phyloP scores from a whole-genome alignment of 768 basidiomycete species.

The Tulasnella sp. region DNA sequence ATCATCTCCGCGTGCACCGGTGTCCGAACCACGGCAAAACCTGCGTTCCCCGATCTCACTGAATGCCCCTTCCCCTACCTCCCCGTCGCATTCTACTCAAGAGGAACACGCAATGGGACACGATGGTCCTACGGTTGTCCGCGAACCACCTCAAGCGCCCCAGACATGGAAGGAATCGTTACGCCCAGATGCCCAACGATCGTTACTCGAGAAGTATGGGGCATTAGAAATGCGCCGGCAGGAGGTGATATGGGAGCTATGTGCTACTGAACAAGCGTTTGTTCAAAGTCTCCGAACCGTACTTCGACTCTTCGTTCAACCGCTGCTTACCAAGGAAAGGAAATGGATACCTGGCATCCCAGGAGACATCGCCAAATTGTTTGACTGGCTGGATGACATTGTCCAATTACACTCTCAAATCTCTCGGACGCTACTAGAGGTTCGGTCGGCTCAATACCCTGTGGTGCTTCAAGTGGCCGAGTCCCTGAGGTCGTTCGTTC shows the following conservation, averaged over 20 bases:
- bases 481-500: conserved; percentile 46
- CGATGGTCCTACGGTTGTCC: neutral
- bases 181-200: conserved; percentile 26
- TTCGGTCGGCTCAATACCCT: conserved; percentile 32
- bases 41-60: neutral
- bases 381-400: conserved; percentile 87
- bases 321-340: conserved; percentile 58
- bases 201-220: conserved; percentile 33
- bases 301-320: conserved; percentile 60
- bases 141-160: neutral
- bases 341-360: conserved; percentile 77
- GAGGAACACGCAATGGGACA: neutral
- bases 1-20: neutral
- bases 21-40: neutral
- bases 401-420: conserved; percentile 61
- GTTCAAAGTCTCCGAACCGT: conserved; percentile 53
- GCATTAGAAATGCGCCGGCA: conserved; percentile 47
- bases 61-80: neutral
- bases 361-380: conserved; percentile 48
- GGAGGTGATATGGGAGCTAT: conserved; percentile 54
- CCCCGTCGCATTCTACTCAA: too few species aligned
- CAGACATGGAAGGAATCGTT: conserved; percentile 30
- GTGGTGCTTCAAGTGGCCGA: conserved; percentile 46
- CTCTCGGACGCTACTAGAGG: conserved; percentile 35
- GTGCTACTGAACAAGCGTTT: conserved; percentile 54